These are phyloP conservation scores for Coriolopsis trogii DNA, from an alignment of 1,284 basidiomycete genomes.

Conservation along the genomic window DNA sequence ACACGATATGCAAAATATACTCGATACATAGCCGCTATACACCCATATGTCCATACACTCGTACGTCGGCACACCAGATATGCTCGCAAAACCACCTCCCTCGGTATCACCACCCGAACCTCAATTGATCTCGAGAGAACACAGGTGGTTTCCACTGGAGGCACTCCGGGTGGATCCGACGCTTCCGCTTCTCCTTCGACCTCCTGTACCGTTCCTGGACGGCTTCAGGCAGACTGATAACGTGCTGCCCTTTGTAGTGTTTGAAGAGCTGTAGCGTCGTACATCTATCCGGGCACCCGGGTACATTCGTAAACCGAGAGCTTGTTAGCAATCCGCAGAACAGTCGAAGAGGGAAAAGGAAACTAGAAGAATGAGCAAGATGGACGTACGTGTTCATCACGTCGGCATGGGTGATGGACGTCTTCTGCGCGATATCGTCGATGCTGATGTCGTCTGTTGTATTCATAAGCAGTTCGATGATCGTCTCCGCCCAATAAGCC, in stretches of 20 bases:
- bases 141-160: conserved; percentile 95
- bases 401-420: conserved; percentile 95
- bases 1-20: conserved; percentile 26
- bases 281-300: conserved; percentile 56
- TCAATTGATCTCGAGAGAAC: conserved; percentile 87
- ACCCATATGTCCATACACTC: too few relatives aligned
- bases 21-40: conserved; percentile 18
- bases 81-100: conserved; percentile 4
- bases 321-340: conserved; percentile 22
- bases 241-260: conserved; percentile 94
- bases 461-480: conserved; percentile 87
- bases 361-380: too few relatives aligned
- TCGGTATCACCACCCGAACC: conserved; percentile 78
- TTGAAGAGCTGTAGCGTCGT: conserved; percentile 95
- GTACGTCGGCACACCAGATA: too few relatives aligned
- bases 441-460: conserved; percentile 84
- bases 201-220: conserved; percentile 93
- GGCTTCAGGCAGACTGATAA: conserved; percentile 90
- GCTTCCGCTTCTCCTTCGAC: conserved; percentile 77
- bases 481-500: conserved; percentile 97
- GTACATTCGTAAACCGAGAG: conserved; percentile 11
- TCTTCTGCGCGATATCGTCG: conserved; percentile 97
- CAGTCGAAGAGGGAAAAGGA: neutral
- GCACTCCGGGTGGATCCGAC: conserved; percentile 80
- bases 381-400: conserved; percentile 94